Base-by-base conservation (phyloP, 2,329 filamentous ascomycete genomes). In the Chaetomium sp. region DNA sequence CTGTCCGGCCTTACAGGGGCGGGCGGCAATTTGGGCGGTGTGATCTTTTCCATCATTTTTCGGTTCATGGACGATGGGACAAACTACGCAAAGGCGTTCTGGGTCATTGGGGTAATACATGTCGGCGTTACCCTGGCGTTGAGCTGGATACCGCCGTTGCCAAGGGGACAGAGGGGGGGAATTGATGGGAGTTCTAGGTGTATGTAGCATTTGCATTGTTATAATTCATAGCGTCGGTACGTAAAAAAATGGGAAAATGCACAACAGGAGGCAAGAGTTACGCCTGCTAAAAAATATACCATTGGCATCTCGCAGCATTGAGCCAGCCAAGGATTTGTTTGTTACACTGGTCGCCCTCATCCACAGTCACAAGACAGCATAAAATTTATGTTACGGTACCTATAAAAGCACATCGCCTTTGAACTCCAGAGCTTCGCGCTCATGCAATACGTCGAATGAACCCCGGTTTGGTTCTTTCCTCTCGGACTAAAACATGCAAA, bases 41-140 rank as follows among this genome's bases (percentile, higher is more conserved):
- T 97, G 59, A 76, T 96, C 56, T 96, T 95, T 73, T 90, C 92
- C 21, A 86, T 96, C 74, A 86, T 92, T 73, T 96, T 94, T 81
- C 82, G 92, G 57, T 95, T 93, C 77, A 79, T 81, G 76, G 78
- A 78, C 63, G 81, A 85, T 58, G 87, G 86, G 6, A 85, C 79
- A 1, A 78, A 90, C 72, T 96, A 93, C 73, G 85, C 82, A 12
- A 87, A 82, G 74, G 85, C 85, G 0, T 85, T 96, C 68, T 95
- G 91, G 91, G 89, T 96, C 65, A 92, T 94, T 72, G 93, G 93
- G 3, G 80, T 88, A 49, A 87, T 96, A 23, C 86, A 86, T 68
- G 86, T 96, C 66, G 87, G 72, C 0, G 77, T 94, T 25, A 91
- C 93, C 73, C 47, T 93, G 56, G 78, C 80, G 5, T 83, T 94